Evolutionary conservation across 108 stramenopile species (phyloP).

Genomic region (Seminavis robusta): DNA sequence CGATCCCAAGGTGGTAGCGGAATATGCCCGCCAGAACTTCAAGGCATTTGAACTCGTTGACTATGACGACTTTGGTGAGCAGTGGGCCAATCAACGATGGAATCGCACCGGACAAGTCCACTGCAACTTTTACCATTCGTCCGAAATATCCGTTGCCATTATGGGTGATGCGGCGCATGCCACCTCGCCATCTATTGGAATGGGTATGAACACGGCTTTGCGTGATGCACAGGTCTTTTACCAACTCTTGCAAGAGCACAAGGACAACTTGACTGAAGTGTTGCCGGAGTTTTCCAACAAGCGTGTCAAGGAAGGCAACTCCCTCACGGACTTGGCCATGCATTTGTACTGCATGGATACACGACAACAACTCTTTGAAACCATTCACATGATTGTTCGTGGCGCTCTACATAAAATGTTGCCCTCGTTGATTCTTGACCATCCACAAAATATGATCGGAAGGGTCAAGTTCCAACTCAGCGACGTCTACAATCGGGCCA

Average conservation of each 20-base stretch:
- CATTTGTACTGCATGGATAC: constrained; percentile 43
- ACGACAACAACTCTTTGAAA: constrained; percentile 15
- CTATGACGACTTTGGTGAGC: constrained; percentile 36
- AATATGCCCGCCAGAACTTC: constrained; percentile 42
- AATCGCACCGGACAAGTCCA: constrained; percentile 51
- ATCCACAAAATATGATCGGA: constrained; percentile 28
- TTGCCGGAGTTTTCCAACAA: constrained; percentile 41
- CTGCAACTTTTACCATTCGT: constrained; percentile 45
- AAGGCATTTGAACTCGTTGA: constrained; percentile 39
- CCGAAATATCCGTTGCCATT: constrained; percentile 22
- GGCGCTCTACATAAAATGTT: constrained; percentile 26
- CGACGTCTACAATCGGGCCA: constrained; percentile 36
- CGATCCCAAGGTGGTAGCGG: constrained; percentile 35
- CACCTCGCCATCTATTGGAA: constrained; percentile 48
- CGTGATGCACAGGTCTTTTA: constrained; percentile 47
- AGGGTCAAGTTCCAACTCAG: constrained; percentile 14
- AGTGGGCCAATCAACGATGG: constrained; percentile 54
- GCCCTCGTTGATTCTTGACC: constrained; percentile 22
- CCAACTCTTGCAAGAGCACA: constrained; percentile 33
- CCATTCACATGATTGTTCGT: constrained; percentile 14
- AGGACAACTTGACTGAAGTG: constrained; percentile 35
- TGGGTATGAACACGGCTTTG: constrained; percentile 70
- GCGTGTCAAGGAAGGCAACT: constrained; percentile 56
- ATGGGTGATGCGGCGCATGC: constrained; percentile 60
- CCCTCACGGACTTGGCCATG: constrained; percentile 35